phyloP scores from a whole-genome alignment of 2,329 filamentous ascomycete species.

The Pestalotiopsis sp. region DNA sequence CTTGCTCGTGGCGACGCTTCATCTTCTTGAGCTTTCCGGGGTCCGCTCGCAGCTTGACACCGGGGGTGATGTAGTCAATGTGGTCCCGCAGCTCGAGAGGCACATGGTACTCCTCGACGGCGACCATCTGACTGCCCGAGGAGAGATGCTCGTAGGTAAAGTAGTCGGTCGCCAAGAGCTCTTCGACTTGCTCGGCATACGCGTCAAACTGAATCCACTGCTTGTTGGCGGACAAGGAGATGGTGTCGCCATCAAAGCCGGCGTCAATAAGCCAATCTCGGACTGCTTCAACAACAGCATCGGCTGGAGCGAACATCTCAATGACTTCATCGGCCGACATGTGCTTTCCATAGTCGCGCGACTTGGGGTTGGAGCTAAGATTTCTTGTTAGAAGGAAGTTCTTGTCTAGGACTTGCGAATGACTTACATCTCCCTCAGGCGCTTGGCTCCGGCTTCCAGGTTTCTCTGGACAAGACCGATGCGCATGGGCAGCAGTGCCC shows the following conservation, averaged over 20 bases:
- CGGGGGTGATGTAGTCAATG: conserved; percentile 28
- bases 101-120: conserved; percentile 26
- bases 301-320: conserved; percentile 38
- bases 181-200: conserved; percentile 33
- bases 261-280: conserved; percentile 33
- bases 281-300: conserved; percentile 31
- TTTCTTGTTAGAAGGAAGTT: conserved; percentile 11
- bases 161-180: conserved; percentile 37
- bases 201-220: conserved; percentile 41
- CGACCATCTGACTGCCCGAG: conserved; percentile 21
- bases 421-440: conserved; percentile 33
- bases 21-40: conserved; percentile 15
- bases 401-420: no score
- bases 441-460: conserved; percentile 30
- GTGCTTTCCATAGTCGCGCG: conserved; percentile 38
- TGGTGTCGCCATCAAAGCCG: conserved; percentile 29
- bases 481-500: conserved; percentile 32
- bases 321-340: conserved; percentile 38
- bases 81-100: conserved; percentile 25
- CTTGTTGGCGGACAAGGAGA: conserved; percentile 27
- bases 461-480: conserved; percentile 35
- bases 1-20: conserved; percentile 17
- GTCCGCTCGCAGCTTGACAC: conserved; percentile 20
- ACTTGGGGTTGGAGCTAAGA: conserved; percentile 27
- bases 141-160: conserved; percentile 36